Evolutionary conservation across 257 asterid genomes (phyloP).

Genomic region (Solanum gracilifrons): DNA sequence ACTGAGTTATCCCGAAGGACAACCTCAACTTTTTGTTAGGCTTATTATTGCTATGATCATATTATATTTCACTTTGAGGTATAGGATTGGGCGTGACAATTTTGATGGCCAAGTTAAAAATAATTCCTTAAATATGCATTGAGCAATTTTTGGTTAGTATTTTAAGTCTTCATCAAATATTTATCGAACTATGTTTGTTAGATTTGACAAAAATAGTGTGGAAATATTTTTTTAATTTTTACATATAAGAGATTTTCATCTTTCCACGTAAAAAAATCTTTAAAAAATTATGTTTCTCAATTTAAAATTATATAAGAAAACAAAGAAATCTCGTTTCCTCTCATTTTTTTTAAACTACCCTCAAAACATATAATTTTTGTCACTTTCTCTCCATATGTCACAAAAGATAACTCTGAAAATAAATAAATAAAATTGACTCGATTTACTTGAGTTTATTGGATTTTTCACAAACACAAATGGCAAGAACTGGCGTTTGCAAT

Average conservation of each 20-base stretch:
- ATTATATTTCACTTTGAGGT: too few relatives aligned
- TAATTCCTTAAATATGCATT: neutral
- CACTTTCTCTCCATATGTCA: neutral
- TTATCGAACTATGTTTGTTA: too few relatives aligned
- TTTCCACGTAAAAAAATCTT: too few relatives aligned
- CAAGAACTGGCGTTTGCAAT: neutral
- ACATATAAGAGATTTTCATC: neutral
- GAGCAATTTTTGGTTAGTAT: too few relatives aligned
- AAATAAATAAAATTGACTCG: neutral
- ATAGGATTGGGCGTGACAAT: neutral
- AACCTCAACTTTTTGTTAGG: too few relatives aligned
- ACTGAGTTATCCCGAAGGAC: too few relatives aligned
- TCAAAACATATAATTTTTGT: neutral
- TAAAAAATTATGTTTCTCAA: neutral
- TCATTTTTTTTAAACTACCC: neutral
- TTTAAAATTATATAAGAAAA: too few relatives aligned
- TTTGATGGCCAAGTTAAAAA: neutral
- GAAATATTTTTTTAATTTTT: too few relatives aligned
- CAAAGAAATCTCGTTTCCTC: neutral
- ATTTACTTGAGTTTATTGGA: neutral
- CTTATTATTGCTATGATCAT: too few relatives aligned
- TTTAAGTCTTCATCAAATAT: neutral
- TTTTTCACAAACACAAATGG: neutral
- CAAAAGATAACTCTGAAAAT: neutral
- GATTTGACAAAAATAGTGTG: too few relatives aligned